Evolutionary conservation across 192 early-diverging fungal species (phyloP), one percentile per base, ranked within the genome.

Genomic region (Obelidium mucronatum): DNA sequence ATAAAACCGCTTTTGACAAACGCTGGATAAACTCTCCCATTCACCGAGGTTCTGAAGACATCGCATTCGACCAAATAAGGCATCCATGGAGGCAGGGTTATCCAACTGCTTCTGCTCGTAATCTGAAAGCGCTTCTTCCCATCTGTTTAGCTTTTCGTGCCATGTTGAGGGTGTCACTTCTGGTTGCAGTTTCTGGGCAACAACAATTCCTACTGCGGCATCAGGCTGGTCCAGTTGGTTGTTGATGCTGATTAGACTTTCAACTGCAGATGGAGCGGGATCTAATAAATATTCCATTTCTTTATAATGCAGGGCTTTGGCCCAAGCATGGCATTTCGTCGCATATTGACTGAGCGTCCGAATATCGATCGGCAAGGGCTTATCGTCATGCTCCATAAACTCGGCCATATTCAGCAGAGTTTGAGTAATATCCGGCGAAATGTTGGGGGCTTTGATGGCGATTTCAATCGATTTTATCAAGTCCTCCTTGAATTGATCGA

Each of bases 341-440:
- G 95, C 94, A 66, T 93, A 95, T 30, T 87, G 84, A 30, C 92
- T 93, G 34, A 96, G 77, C 3, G 88, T 91, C 35, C 90, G 86
- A 44, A 94, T 91, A 56, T 94, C 93, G 58, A 96, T 94, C 1
- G 94, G 93, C 17, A 95, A 82, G 13, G 93, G 83, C 73, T 94
- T 94, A 66, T 93, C 90, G 71, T 96, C 93, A 62, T 92, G 92
- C 81, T 96, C 95, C 95, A 96, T 97, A 56, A 93, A 95, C 77
- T 94, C 95, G 5, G 93, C 93, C 40, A 96, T 83, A 51, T 94
- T 93, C 51, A 96, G 85, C 19, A 97, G 83, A 0, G 87, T 88
- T 76, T 94, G 93, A 70, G 93, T 82, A 51, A 95, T 91, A 58
- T 96, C 95, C 0, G 92, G 86, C 5, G 94, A 91, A 48, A 92